phyloP scores from a whole-genome alignment of 2,329 filamentous ascomycete genomes.

The Aschersonia sp. region DNA sequence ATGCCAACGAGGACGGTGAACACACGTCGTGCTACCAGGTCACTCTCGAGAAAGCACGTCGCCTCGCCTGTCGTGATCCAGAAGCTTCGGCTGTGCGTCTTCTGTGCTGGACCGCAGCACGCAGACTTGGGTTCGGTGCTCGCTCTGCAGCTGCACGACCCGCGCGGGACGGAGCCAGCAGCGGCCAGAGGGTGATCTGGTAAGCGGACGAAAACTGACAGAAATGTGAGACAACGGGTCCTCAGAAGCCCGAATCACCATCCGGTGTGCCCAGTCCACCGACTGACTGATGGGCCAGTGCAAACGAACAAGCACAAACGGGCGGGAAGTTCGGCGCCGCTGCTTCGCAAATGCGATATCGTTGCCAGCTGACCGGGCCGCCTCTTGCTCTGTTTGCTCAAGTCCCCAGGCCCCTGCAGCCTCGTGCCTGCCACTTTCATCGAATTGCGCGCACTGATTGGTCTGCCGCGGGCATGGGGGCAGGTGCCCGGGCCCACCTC shows the following conservation, averaged over 20 bases:
- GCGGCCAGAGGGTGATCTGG: no score
- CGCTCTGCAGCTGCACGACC: no score
- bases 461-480: not conserved
- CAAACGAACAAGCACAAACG: not conserved
- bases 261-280: not conserved
- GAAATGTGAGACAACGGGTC: no score
- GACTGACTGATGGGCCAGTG: not conserved
- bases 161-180: no score
- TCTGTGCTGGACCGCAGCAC: no score
- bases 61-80: not conserved
- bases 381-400: not conserved
- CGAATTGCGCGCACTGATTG: not conserved
- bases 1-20: not conserved
- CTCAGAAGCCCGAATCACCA: not conserved
- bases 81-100: not conserved
- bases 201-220: not conserved
- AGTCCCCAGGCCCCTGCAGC: not conserved
- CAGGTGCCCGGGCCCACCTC: not conserved
- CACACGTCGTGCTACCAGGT: not conserved
- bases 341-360: no score
- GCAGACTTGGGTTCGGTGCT: no score
- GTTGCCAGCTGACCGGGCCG: no score
- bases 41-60: not conserved
- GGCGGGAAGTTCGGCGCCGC: no score
- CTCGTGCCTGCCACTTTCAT: not conserved